Evolutionary conservation across 1,139 yeast genomes (phyloP), one percentile per base, ranked within the genome.

Genomic region (Lodderomyces margitis): DNA sequence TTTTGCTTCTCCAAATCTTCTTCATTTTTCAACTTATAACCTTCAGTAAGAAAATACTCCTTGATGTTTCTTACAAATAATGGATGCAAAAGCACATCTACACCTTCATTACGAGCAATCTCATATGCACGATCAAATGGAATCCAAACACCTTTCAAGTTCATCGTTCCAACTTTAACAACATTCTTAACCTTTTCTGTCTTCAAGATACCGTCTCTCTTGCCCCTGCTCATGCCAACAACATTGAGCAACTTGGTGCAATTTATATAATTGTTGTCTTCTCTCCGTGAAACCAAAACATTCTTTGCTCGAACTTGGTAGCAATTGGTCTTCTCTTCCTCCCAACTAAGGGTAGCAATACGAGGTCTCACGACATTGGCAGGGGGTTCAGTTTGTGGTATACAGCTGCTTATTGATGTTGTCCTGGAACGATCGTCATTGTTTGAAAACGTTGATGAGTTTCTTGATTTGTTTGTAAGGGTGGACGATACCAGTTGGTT

Each of bases 221-320:
- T 83, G 11, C 98, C 98, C 50, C 98, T 77, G 10, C 97, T 88
- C 92, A 92, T 87, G 43, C 89, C 92, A 10, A 96, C 92, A 20
- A 89, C 96, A 59, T 91, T 91, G 48, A 91, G 70, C 50, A 91
- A 71, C 49, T 78, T 78, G 7, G 83, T 78, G 0, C 81, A 83
- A 49, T 78, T 78, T 35, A 78, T 63, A 59, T 66, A 77, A 50
- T 75, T 64, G 17, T 68, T 72, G 53, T 77, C 82, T 47, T 73
- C 76, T 21, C 83, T 57, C 21, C 83, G 57, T 1, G 80, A 72
- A 1, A 78, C 80, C 23, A 72, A 54, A 12, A 71, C 59, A 0
- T 74, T 74, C 17, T 65, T 56, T 0, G 70, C 70, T 42, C 73
- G 68, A 1, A 78, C 81, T 48, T 77, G 78, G 47, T 71, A 74